Base-by-base conservation (phyloP, 768 basidiomycete species). In the Chalciporus chontae region DNA sequence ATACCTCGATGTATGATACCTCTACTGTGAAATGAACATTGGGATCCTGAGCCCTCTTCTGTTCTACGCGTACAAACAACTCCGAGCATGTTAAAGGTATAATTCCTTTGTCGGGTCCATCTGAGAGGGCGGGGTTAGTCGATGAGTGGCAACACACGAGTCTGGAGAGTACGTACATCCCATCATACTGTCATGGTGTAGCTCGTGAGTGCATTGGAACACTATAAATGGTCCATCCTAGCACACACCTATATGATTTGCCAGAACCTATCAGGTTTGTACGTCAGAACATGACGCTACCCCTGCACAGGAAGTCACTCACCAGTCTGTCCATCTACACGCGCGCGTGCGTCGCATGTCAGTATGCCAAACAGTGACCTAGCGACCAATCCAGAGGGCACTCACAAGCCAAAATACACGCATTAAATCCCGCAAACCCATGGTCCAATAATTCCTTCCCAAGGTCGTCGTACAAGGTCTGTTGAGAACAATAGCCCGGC, bases 381-480 rank as follows among this genome's bases (percentile, higher is more conserved):
- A 27, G 3, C 18, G 29, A 17, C 13, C 8, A n/a, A 29, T 43
- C 58, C 26, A 58, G 39, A 43, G 51, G 52, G 11, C 8, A 85
- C 94, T 79, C 72, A 96, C 94, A 98, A 70, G 96, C 95, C 66
- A 99, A 79, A 71, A 99, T 96, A 79, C 94, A 97, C 42, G 94
- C 90, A 77, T 98, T 97, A 71, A 96, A 98, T 24, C 95, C 95
- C 31, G 87, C 73, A 71, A 99, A 98, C 38, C 91, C 87, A 67
- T 98, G 94, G 68, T 98, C 91, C 59, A 99, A 74, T 45, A 99
- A 71, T 63, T 97, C 95, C 69, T 87, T 88, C 38, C 95, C 95
- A 31, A 98, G 69, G 73, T 98, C 95, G 58, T 93, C 84, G 69
- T 91, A 97, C 50, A 98, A 74, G 0, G 94, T 97, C 68, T 95